Percentiles rank a stretch among this genome's conserved stretches.
Evolutionary conservation across 371 early-diverging fungal species (phyloP).

Genomic region (Umbelopsis sp.): DNA sequence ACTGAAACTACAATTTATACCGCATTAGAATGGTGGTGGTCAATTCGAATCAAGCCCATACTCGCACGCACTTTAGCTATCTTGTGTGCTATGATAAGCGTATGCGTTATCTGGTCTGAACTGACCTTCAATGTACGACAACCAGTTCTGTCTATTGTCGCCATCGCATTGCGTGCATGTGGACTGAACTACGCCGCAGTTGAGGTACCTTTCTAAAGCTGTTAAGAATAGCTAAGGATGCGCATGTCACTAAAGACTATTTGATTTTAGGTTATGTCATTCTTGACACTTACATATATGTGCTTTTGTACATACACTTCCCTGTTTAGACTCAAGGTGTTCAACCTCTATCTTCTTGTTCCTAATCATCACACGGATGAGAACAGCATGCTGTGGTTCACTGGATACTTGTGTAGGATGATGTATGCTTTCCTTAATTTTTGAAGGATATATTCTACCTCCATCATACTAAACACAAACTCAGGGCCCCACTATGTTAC

Average conservation of each 20-base stretch:
- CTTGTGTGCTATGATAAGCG: constrained; percentile 63
- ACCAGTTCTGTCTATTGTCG: constrained; percentile 64
- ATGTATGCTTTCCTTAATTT: constrained; percentile 46
- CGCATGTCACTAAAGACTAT: neutral
- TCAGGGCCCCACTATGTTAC: constrained; percentile 88
- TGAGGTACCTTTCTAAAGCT: constrained; percentile 43
- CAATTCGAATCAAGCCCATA: constrained; percentile 70
- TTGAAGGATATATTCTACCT: neutral
- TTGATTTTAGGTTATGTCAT: constrained; percentile 63
- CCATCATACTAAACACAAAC: neutral
- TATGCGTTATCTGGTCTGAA: constrained; percentile 90
- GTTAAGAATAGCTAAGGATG: neutral
- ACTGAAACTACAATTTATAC: constrained; percentile 14
- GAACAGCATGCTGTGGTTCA: constrained; percentile 86
- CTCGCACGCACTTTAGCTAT: constrained; percentile 61
- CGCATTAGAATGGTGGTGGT: constrained; percentile 83
- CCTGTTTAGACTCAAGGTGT: constrained; percentile 83
- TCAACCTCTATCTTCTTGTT: constrained; percentile 84
- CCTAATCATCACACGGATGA: constrained; percentile 92
- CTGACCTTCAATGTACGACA: constrained; percentile 74
- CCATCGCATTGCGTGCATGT: constrained; percentile 44
- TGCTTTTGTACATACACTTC: constrained; percentile 89
- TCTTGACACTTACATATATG: constrained; percentile 86
- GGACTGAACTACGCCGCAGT: constrained; percentile 58
- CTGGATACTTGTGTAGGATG: constrained; percentile 86